These are phyloP conservation scores for Inonotus obliquus DNA, from an alignment of 1,284 basidiomycete genomes.

Conservation along the genomic window DNA sequence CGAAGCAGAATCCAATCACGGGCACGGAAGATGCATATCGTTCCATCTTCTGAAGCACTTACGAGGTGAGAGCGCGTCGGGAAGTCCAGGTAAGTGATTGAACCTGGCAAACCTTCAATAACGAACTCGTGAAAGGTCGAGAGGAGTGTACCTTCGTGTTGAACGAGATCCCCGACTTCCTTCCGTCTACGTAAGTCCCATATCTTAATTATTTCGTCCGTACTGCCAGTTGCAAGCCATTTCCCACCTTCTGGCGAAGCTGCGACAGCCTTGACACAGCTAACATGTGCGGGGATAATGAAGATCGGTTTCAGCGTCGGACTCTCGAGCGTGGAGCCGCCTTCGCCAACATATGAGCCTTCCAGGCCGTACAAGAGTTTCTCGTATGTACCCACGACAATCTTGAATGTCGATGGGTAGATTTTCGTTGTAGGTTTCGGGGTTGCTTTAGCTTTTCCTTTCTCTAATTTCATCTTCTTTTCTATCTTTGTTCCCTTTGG, in stretches of 20 bases:
- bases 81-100: slow-evolving; percentile 87
- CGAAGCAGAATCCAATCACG: slow-evolving; percentile 92
- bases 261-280: slow-evolving; percentile 86
- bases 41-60: slow-evolving; percentile 87
- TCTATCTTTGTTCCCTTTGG: neutral
- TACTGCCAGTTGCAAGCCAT: slow-evolving; percentile 92
- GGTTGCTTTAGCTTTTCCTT: slow-evolving; percentile 34
- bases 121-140: slow-evolving; percentile 1
- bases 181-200: slow-evolving; percentile 91
- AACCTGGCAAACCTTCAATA: slow-evolving; percentile 47
- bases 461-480: slow-evolving; percentile 28
- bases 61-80: slow-evolving; percentile 87
- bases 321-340: slow-evolving; percentile 26
- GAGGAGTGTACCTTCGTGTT: slow-evolving; percentile 76
- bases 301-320: slow-evolving; percentile 79
- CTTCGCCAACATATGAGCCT: slow-evolving; percentile 46
- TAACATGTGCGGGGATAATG: slow-evolving; percentile 95
- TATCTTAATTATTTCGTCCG: slow-evolving; percentile 96
- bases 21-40: slow-evolving; percentile 85
- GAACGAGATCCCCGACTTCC: slow-evolving; percentile 90
- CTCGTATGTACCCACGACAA: slow-evolving; percentile 92
- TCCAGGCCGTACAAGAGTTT: slow-evolving; percentile 91
- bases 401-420: slow-evolving; percentile 70
- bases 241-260: slow-evolving; percentile 84
- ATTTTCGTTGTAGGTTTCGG: neutral